Conservation (phyloP, 1,139 yeast species). For the Sugiyamaella xylanicola region DNA sequence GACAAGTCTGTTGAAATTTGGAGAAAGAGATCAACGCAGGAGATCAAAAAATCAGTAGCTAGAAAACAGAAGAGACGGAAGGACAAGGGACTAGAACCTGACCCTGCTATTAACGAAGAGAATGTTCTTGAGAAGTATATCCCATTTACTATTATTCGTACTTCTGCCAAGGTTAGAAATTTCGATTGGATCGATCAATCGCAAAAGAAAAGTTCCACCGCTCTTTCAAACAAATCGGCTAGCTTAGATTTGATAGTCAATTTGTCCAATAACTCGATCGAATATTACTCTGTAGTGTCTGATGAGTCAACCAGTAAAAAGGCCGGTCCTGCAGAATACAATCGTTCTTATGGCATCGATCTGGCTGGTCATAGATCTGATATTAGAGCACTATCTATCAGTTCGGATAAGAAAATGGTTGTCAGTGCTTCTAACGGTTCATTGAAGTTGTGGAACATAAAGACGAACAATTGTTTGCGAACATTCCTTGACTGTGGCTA, state of each 20-base stretch:
- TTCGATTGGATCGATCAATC: slow-evolving; percentile 38
- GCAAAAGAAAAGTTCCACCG: background rate
- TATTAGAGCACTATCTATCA: slow-evolving; percentile 77
- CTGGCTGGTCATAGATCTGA: slow-evolving; percentile 88
- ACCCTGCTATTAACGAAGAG: slow-evolving; percentile 48
- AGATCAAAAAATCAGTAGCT: slow-evolving; percentile 73
- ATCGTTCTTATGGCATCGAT: slow-evolving; percentile 62
- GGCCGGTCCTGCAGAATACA: slow-evolving; percentile 53
- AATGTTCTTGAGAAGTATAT: slow-evolving; percentile 37
- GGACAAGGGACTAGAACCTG: slow-evolving; percentile 54
- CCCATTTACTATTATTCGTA: slow-evolving; percentile 40
- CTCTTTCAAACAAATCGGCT: slow-evolving; percentile 18
- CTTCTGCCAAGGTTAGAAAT: slow-evolving; percentile 40
- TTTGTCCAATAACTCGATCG: slow-evolving; percentile 72
- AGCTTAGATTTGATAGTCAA: slow-evolving; percentile 64
- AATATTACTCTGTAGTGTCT: slow-evolving; percentile 59
- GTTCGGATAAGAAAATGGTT: slow-evolving; percentile 75
- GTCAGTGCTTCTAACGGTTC: slow-evolving; percentile 92
- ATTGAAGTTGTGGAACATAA: slow-evolving; percentile 84
- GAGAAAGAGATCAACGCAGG: slow-evolving; percentile 75
- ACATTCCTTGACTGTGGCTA: slow-evolving; percentile 83
- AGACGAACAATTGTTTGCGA: slow-evolving; percentile 73
- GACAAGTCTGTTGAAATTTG: slow-evolving; percentile 83
- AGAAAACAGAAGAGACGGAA: slow-evolving; percentile 77
- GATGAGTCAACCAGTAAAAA: slow-evolving; percentile 45